Percentiles rank a stretch among this genome's conserved stretches.
phyloP scores from a whole-genome alignment of 176 grass and related monocot genomes.

The Neostapfia colusana region DNA sequence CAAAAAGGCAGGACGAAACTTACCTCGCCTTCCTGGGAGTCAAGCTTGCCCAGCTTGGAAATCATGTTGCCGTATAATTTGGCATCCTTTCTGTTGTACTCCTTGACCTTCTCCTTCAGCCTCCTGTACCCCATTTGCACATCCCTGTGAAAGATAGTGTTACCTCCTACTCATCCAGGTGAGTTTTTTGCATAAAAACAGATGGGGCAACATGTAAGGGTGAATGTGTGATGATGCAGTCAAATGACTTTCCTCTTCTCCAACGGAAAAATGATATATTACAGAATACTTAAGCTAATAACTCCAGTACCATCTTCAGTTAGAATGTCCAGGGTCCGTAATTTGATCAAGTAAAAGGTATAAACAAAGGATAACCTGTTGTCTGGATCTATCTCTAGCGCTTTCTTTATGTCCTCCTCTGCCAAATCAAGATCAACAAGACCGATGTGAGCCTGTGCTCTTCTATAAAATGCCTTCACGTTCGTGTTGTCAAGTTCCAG shows the following conservation, averaged over 20 bases:
- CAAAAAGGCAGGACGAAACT: background rate
- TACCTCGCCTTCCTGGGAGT: conserved; percentile 38
- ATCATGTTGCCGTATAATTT: conserved; percentile 69
- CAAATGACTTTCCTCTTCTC: background rate
- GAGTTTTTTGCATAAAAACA: background rate
- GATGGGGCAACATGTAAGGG: background rate
- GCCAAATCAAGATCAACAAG: conserved; percentile 83
- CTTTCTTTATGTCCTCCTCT: conserved; percentile 73
- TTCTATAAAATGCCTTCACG: conserved; percentile 86
- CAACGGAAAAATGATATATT: background rate
- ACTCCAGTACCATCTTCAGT: background rate
- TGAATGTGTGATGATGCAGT: background rate
- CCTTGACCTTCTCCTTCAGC: conserved; percentile 60
- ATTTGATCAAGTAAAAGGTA: background rate
- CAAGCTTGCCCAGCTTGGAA: conserved; percentile 49
- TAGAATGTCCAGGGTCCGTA: background rate
- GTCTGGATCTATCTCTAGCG: conserved; percentile 82
- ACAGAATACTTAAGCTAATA: background rate
- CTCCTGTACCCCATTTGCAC: conserved; percentile 58
- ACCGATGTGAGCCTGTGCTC: conserved; percentile 64
- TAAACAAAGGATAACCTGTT: conserved; percentile 55
- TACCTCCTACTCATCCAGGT: background rate
- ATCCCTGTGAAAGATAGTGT: conserved; percentile 43
- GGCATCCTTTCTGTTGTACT: conserved; percentile 54
- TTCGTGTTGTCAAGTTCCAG: conserved; percentile 71